phyloP scores from a whole-genome alignment of 2,329 filamentous ascomycete species.

The Talaromyces islandicus region DNA sequence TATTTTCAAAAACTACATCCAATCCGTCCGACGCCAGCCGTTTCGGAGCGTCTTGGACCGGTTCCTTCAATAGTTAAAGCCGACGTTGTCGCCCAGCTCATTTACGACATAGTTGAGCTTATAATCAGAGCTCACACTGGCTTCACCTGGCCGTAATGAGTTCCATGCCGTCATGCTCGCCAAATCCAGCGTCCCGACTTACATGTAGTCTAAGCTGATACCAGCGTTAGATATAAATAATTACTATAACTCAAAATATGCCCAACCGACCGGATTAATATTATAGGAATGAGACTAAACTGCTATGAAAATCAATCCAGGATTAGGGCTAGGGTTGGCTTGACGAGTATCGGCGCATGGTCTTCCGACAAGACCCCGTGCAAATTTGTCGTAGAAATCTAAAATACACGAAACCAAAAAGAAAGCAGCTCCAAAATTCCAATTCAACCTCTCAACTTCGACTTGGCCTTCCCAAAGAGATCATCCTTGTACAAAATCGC shows the following conservation, averaged over 20 bases:
- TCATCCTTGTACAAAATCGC: slow-evolving; percentile 6
- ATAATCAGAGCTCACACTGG: slow-evolving; percentile 67
- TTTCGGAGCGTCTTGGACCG: slow-evolving; percentile 59
- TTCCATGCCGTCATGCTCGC: no score
- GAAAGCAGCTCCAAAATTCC: not conserved
- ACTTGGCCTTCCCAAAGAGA: not conserved
- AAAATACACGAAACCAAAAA: not conserved
- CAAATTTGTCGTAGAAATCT: not conserved
- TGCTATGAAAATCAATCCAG: no score
- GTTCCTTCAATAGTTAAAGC: slow-evolving; percentile 85
- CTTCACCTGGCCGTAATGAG: no score
- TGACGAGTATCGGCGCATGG: not conserved
- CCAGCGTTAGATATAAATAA: no score
- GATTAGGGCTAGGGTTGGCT: not conserved
- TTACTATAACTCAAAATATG: no score
- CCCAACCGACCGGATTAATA: no score
- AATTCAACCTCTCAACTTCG: not conserved
- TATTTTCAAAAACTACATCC: slow-evolving; percentile 80
- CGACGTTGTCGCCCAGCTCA: slow-evolving; percentile 64
- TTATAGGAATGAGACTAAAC: no score
- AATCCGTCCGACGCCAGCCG: slow-evolving; percentile 70
- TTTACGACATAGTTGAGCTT: slow-evolving; percentile 71
- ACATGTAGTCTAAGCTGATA: no score
- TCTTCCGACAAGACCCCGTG: not conserved
- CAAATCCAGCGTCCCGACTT: not conserved